These are phyloP conservation scores for Brassica napus DNA, from an alignment of 345 rosid genomes.

Conservation along the genomic window DNA sequence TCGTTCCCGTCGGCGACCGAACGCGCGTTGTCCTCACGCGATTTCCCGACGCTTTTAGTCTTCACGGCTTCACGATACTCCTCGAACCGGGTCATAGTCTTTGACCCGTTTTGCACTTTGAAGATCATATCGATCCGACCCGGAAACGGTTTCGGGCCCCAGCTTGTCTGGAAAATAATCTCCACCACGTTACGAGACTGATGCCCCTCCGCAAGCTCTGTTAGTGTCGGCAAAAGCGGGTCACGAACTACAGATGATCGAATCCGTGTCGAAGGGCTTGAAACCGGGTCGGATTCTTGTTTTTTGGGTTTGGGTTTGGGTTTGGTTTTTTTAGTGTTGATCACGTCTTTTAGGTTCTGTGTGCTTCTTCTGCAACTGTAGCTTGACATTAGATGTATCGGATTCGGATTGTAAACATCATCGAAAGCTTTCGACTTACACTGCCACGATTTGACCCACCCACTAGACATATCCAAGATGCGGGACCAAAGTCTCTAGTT, in stretches of 20 bases:
- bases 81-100: constrained; percentile 73
- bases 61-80: constrained; percentile 83
- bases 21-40: constrained; percentile 75
- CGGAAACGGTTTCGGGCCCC: constrained; percentile 75
- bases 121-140: constrained; percentile 88
- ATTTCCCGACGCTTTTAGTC: constrained; percentile 47
- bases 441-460: constrained; percentile 90
- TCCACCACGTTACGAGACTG: constrained; percentile 92
- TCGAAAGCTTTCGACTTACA: constrained; percentile 93
- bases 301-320: constrained; percentile 31
- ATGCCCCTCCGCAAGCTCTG: constrained; percentile 81
- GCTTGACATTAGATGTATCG: constrained; percentile 49
- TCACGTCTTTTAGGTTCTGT: constrained; percentile 69
- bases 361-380: constrained; percentile 67
- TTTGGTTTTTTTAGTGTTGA: constrained; percentile 47
- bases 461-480: constrained; percentile 57
- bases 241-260: constrained; percentile 50
- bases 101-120: constrained; percentile 81
- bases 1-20: constrained; percentile 95
- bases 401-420: constrained; percentile 64
- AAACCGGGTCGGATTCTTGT: constrained; percentile 39
- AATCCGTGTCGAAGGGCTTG: constrained; percentile 32
- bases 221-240: constrained; percentile 59
- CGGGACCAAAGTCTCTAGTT: constrained; percentile 13
- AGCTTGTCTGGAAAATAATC: constrained; percentile 90